Percentiles rank a stretch among this genome's conserved stretches.
These are phyloP conservation scores for Jatropha multifida DNA, from an alignment of 441 rosid species.

Conservation along the genomic window DNA sequence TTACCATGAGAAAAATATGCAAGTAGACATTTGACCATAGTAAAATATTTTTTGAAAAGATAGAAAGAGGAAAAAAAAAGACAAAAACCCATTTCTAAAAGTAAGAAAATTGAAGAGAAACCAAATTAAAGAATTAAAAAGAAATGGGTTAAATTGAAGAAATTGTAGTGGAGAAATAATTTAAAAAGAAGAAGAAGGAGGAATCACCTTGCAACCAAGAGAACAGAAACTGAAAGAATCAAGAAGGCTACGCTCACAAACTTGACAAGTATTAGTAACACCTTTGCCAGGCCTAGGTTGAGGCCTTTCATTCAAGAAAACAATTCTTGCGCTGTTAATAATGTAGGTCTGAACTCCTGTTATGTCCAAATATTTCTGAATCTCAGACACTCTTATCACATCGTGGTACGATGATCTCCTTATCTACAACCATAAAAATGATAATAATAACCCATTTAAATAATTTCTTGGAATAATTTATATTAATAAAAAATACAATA, in stretches of 20 bases:
- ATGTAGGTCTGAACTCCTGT: slow-evolving; percentile 83
- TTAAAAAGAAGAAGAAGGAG: not conserved
- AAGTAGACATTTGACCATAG: not conserved
- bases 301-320: slow-evolving; percentile 87
- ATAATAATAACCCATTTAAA: no score
- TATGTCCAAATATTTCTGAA: slow-evolving; percentile 80
- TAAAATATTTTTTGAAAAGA: not conserved
- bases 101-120: not conserved
- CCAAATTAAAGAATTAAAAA: not conserved
- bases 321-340: slow-evolving; percentile 91
- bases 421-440: slow-evolving; percentile 41
- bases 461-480: no score
- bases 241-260: slow-evolving; percentile 82
- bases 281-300: slow-evolving; percentile 97
- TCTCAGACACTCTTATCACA: slow-evolving; percentile 83
- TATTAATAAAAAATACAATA: not conserved
- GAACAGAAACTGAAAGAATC: slow-evolving; percentile 92
- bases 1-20: not conserved
- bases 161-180: no score
- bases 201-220: slow-evolving; percentile 84
- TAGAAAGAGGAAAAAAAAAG: not conserved
- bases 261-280: slow-evolving; percentile 83
- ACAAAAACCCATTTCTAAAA: not conserved
- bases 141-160: no score
- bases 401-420: slow-evolving; percentile 96